Evolutionary conservation across 1,284 basidiomycete species (phyloP), one percentile per base, ranked within the genome.

Genomic region (Meripilus lineatus): DNA sequence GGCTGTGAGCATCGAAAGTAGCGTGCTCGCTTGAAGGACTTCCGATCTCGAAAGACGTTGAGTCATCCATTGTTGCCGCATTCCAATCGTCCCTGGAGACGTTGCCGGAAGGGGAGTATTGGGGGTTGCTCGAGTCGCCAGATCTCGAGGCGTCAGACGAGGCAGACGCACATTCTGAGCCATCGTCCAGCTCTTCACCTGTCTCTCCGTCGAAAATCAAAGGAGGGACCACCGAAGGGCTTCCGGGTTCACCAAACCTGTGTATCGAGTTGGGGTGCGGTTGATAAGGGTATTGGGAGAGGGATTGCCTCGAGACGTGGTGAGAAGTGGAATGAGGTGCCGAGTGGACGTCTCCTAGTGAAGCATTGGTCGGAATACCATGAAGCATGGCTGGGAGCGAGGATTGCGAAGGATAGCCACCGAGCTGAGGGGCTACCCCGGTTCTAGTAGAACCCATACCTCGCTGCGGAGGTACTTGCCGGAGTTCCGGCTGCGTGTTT

Each of bases 151-250:
- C 46, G 38, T 63, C 61, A n/a, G 57, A 60, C 20, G 54, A 50
- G 23, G 61, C 59, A 10, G 56, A 58, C 1, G 59, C 58, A 47
- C 57, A 55, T 47, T 63, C 59, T 38, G 56, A 58, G 47, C 59
- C 61, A 44, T 61, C 58, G 50, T 63, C 61, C 48, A 57, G 58
- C 32, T 61, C 59, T 33, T 55, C 55, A 11, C 50, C 52, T 3
- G 37, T 41, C 22, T 58, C 56, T n/a, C 45, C 57, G 48, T 63
- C 61, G 44, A 58, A 63, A 26, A 63, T 55, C 33, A 63, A 56
- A 20, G 55, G 53, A 1, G 61, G 61, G 24, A 63, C 61, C 15
- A 57, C 50, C 8, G 57, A 56, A 11, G 61, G 61, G 49, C 58
- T 63, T 30, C 57, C 55, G n/a, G 61, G 59, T 46, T 61, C 59